Evolutionary conservation across 768 basidiomycete species (phyloP), one percentile per base, ranked within the genome.

Genomic region (Tricholoma saponaceum): DNA sequence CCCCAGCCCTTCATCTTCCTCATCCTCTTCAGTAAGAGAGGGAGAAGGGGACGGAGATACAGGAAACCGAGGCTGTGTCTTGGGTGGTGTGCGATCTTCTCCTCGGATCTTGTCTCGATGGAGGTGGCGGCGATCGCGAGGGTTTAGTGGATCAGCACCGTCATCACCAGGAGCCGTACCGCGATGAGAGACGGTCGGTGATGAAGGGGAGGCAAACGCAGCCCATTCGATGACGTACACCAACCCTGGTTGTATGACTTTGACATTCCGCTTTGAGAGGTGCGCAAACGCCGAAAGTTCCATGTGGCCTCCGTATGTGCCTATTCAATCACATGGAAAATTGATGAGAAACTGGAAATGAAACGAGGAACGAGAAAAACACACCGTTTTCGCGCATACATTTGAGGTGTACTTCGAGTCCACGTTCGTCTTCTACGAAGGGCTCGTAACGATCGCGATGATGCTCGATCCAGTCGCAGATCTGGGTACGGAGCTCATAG

Each of bases 241-340:
- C 32, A 97, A 79, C 1, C 90, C 92, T 0, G 95, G 94, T 67
- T 96, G 95, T 53, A 95, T 83, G 57, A 97, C 92, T 75, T 96
- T 96, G 70, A 97, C 88, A 65, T 92, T 82, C 28, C 87, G 79
- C 55, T 77, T 76, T 51, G 80, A 80, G 76, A 92, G 82, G 63
- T 94, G 90, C 3, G 95, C 87, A 69, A 95, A 96, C 0, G 92
- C 92, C 16, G 89, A 90, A n/a, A 97, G 79, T 70, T 97, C 95
- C 65, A 97, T 83, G 71, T 97, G 92, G 1, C 93, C 93, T 41
- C 94, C 95, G 59, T 95, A 96, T 1, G 94, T 95, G 26, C 84
- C 90, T 89, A 63, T 54, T 35, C 35, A 41, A 1, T 13, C 35
- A 54, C 30, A 35, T 22, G 16, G 33, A 52, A 41, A 30, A 39